A percentile compares a stretch with the other conserved stretches of the same genome.
Conservation (phyloP, 192 early-diverging fungal species). For the Coemansia sp. region DNA sequence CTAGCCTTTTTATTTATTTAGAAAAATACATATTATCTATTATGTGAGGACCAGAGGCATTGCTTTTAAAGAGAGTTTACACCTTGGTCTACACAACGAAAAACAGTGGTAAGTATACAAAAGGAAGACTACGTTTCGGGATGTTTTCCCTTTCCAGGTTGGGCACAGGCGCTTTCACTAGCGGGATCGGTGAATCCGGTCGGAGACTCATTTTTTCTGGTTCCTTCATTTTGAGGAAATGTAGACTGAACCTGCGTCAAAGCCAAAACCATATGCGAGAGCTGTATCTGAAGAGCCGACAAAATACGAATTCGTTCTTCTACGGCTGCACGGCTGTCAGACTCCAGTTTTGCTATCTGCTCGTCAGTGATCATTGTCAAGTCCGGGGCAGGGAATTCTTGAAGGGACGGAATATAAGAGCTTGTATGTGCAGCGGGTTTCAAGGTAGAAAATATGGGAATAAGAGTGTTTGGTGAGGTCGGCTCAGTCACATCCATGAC, state of each 20-base stretch:
- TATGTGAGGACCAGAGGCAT: too few relatives aligned
- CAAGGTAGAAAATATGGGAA: constrained; percentile 26
- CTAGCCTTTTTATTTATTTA: not conserved
- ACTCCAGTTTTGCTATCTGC: constrained; percentile 58
- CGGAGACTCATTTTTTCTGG: not conserved
- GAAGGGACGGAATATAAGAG: constrained; percentile 29
- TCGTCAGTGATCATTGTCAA: constrained; percentile 59
- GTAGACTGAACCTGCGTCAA: constrained; percentile 50
- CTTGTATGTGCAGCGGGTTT: not conserved
- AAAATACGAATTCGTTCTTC: constrained; percentile 66
- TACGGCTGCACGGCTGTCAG: constrained; percentile 62
- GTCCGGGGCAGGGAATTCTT: constrained; percentile 45
- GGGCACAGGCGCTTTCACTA: not conserved
- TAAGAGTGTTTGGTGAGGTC: constrained; percentile 14
- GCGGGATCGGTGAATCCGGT: too few relatives aligned
- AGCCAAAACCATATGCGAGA: constrained; percentile 52
- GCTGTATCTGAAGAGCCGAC: constrained; percentile 63
- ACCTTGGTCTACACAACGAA: too few relatives aligned
- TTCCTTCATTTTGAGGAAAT: not conserved
- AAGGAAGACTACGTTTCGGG: not conserved
- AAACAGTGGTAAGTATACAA: too few relatives aligned
- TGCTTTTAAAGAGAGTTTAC: too few relatives aligned
- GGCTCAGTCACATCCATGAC: not conserved
- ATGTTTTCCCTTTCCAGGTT: constrained; percentile 22
- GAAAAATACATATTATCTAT: not conserved